Evolutionary conservation across 1,284 basidiomycete genomes (phyloP), one percentile per base, ranked within the genome.

Genomic region (Pyrrhoderma noxium): DNA sequence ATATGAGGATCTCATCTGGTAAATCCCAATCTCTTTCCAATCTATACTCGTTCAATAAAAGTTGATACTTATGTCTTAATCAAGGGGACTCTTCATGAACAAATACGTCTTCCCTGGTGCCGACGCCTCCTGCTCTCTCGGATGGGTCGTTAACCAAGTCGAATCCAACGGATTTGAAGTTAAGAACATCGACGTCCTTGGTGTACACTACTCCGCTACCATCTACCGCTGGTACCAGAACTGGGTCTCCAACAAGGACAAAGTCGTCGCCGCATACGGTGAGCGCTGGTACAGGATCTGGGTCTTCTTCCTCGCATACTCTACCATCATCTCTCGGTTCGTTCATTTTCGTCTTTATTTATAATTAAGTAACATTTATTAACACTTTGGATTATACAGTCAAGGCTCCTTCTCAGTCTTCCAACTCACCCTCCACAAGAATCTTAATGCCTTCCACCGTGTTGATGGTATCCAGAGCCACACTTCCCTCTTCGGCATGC

Each of bases 51-150:
- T n/a, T n/a, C n/a, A n/a, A n/a, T n/a, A n/a, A n/a, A n/a, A n/a
- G n/a, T n/a, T n/a, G n/a, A n/a, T n/a, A n/a, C n/a, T n/a, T n/a
- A n/a, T n/a, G n/a, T n/a, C n/a, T n/a, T n/a, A n/a, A n/a, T n/a
- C n/a, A 39, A 85, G 80, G 84, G 89, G 86, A 56, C 73, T 92
- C 18, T 90, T 89, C 76, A 95, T 95, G 92, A 94, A 92, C 80
- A 94, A 93, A 65, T 94, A 94, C 61, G 69, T 98, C 65, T 99
- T 98, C 85, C 94, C 96, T 48, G 95, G 96, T 64, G 96, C 96
- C 7, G 95, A 99, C 63, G 94, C 94, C 0, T 90, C 85, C 5
- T 92, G 91, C 67, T 89, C 93, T 39, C 84, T 99, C 50, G 92
- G 90, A 53, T 99, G 95, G 95, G 93, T 97, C 54, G 80, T 99